These are phyloP conservation scores for Amyloporia xantha DNA, from an alignment of 768 basidiomycete genomes.

Conservation along the genomic window DNA sequence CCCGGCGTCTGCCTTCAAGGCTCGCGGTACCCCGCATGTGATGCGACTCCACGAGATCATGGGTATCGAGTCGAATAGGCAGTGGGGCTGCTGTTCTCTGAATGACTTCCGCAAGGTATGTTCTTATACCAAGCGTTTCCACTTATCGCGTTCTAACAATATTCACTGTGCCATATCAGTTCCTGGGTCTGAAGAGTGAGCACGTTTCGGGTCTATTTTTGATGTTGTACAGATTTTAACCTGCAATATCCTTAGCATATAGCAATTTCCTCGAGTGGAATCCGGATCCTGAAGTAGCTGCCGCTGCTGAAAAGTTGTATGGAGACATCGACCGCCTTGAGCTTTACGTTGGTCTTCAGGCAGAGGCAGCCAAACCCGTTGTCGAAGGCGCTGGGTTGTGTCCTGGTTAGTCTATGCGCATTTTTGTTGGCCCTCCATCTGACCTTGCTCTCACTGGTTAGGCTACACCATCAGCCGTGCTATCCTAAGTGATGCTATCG, in stretches of 20 bases:
- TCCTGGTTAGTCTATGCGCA: conserved; percentile 68
- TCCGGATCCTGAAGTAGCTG: conserved; percentile 57
- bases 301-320: conserved; percentile 72
- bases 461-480: conserved; percentile 82
- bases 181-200: conserved; percentile 71
- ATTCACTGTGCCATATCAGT: no score
- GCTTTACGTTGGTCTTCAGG: conserved; percentile 75
- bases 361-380: conserved; percentile 69
- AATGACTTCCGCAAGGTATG: conserved; percentile 74
- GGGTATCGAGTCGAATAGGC: conserved; percentile 72
- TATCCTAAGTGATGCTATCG: conserved; percentile 81
- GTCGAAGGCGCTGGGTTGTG: conserved; percentile 79
- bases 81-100: conserved; percentile 77
- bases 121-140: neutral
- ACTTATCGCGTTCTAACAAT: no score
- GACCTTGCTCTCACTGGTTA: no score
- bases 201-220: no score
- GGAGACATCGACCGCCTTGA: conserved; percentile 72
- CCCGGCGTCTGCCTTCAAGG: conserved; percentile 68
- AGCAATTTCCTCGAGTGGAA: conserved; percentile 78
- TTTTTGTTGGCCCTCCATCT: no score
- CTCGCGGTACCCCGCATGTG: conserved; percentile 61
- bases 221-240: no score
- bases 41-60: conserved; percentile 79
- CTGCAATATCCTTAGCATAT: conserved; percentile 63